Evolutionary conservation across 2,329 filamentous ascomycete species (phyloP).

Genomic region (Penicillium digitatum): DNA sequence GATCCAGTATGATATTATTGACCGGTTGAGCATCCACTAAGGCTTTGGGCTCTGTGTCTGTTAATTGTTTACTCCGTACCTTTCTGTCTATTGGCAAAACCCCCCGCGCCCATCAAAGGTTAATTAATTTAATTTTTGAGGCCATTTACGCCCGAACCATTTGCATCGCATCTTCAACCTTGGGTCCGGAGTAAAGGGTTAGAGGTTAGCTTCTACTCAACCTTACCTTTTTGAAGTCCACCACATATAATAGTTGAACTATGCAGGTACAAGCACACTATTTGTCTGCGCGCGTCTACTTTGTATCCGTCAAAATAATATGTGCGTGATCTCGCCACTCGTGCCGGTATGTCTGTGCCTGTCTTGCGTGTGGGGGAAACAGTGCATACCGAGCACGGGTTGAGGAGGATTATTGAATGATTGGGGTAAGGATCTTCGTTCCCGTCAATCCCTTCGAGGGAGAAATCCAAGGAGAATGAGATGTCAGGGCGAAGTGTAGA

Average conservation of each 20-base stretch:
- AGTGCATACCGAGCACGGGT: conserved; percentile 7
- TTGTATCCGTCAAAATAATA: neutral
- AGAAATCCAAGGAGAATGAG: neutral
- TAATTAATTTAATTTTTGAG: neutral
- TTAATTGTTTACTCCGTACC: neutral
- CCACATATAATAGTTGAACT: neutral
- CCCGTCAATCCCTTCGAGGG: neutral
- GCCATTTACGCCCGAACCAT: neutral
- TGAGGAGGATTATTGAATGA: conserved; percentile 4
- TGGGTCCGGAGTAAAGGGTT: neutral
- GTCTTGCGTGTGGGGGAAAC: conserved; percentile 2
- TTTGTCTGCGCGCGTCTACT: conserved; percentile 1
- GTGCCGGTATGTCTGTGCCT: conserved; percentile 5
- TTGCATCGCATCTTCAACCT: neutral
- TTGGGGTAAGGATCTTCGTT: neutral
- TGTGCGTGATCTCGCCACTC: conserved; percentile 7
- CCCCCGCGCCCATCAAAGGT: neutral
- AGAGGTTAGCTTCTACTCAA: neutral
- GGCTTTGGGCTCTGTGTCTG: neutral
- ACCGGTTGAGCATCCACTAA: neutral
- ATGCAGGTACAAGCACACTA: conserved; percentile 6
- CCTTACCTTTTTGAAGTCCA: neutral
- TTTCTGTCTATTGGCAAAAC: neutral
- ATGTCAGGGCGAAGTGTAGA: neutral
- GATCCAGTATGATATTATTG: neutral